Evolutionary conservation across 2,329 filamentous ascomycete species (phyloP).

Genomic region (Aspergillus ochraceoroseus): DNA sequence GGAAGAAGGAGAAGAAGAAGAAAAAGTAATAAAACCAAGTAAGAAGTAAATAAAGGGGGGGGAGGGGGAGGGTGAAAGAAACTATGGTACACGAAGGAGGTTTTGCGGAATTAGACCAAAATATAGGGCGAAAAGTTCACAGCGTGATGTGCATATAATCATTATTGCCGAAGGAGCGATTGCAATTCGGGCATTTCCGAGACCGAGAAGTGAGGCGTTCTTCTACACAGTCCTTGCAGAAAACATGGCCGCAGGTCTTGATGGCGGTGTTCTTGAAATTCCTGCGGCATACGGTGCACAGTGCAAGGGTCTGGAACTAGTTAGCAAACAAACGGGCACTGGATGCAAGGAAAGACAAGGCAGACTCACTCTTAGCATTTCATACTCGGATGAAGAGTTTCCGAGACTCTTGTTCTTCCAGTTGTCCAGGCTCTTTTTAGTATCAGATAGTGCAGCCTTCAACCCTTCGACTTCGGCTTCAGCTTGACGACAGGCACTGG

Average conservation of each 20-base stretch:
- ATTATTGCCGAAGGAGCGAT: conserved; percentile 81
- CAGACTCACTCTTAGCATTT: conserved; percentile 73
- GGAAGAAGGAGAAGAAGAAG: conserved; percentile 8
- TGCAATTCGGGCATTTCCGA: conserved; percentile 92
- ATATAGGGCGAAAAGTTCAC: conserved; percentile 23
- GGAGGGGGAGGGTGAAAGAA: conserved; percentile 19
- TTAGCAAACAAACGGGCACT: conserved; percentile 14
- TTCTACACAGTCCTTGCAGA: conserved; percentile 86
- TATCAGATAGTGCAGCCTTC: conserved; percentile 69
- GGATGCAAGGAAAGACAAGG: not conserved
- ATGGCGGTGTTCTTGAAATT: conserved; percentile 92
- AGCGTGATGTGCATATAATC: conserved; percentile 69
- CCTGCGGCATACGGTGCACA: conserved; percentile 87
- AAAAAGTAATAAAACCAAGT: conserved; percentile 18
- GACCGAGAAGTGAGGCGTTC: conserved; percentile 83
- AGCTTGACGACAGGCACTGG: conserved; percentile 55
- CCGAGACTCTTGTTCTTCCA: conserved; percentile 79
- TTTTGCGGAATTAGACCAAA: conserved; percentile 16
- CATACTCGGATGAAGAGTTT: conserved; percentile 76
- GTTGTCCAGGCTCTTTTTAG: conserved; percentile 74
- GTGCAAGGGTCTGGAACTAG: conserved; percentile 59
- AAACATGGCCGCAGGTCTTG: conserved; percentile 91
- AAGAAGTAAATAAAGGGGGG: conserved; percentile 9
- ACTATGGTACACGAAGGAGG: conserved; percentile 34
- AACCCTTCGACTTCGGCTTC: conserved; percentile 73